A percentile compares a stretch with the other conserved stretches of the same genome.
phyloP scores from a whole-genome alignment of 2,329 filamentous ascomycete genomes.

The Colletotrichum musicola region DNA sequence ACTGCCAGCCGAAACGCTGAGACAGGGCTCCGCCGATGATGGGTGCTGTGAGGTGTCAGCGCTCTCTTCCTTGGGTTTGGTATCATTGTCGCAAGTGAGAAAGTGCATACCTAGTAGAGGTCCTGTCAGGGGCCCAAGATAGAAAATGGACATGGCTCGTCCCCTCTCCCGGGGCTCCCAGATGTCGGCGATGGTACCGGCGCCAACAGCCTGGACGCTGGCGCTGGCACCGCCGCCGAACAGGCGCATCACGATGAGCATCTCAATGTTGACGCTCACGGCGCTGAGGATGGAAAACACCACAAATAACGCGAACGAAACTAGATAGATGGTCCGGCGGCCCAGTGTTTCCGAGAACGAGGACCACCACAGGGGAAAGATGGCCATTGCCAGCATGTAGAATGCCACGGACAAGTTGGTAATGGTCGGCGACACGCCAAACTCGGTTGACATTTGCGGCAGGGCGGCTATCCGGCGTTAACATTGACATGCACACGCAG shows the following conservation, averaged over 20 bases:
- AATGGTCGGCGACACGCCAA: slow-evolving; percentile 73
- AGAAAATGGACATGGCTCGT: slow-evolving; percentile 85
- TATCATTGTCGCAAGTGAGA: not conserved
- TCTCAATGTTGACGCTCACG: slow-evolving; percentile 75
- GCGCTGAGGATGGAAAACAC: slow-evolving; percentile 79
- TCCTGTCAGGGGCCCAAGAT: slow-evolving; percentile 81
- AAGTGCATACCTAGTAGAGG: slow-evolving; percentile 66
- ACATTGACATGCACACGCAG: not conserved
- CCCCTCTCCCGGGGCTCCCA: slow-evolving; percentile 82
- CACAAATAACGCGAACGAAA: slow-evolving; percentile 79
- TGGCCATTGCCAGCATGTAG: slow-evolving; percentile 86
- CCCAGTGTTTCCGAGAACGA: slow-evolving; percentile 81
- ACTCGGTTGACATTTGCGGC: slow-evolving; percentile 70
- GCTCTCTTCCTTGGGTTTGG: not conserved
- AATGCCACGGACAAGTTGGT: slow-evolving; percentile 82
- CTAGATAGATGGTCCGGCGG: slow-evolving; percentile 81
- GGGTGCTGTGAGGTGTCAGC: slow-evolving; percentile 54
- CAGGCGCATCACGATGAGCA: slow-evolving; percentile 83
- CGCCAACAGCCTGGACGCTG: slow-evolving; percentile 85
- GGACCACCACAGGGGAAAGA: slow-evolving; percentile 90
- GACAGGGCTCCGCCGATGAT: slow-evolving; percentile 82
- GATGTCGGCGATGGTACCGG: slow-evolving; percentile 85
- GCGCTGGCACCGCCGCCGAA: slow-evolving; percentile 82
- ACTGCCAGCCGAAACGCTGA: slow-evolving; percentile 78
- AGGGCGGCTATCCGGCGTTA: slow-evolving; percentile 70